These are phyloP conservation scores for Eucalyptus grandis DNA, from an alignment of 345 rosid species.

Conservation along the genomic window DNA sequence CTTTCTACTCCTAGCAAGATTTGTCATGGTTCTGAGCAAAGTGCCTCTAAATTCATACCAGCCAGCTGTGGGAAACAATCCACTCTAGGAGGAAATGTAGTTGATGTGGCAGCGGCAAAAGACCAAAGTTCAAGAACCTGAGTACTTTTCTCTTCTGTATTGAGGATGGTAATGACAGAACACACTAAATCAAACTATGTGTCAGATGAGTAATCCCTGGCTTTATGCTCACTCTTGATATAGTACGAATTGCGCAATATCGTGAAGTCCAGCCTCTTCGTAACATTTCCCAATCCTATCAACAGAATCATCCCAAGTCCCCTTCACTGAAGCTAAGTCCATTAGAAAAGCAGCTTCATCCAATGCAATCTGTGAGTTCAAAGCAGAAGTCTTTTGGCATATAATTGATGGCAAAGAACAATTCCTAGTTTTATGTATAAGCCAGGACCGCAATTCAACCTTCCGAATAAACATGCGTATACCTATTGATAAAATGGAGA, in stretches of 20 bases:
- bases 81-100: neutral
- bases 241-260: conserved; percentile 49
- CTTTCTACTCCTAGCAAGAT: neutral
- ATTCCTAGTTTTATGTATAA: neutral
- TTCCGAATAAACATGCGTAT: neutral
- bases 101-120: neutral
- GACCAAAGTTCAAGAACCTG: neutral
- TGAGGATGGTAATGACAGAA: neutral
- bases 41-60: neutral
- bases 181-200: neutral
- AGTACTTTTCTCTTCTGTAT: neutral
- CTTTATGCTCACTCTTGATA: conserved; percentile 28
- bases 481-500: neutral
- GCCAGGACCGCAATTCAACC: neutral
- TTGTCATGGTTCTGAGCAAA: neutral
- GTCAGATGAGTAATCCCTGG: neutral
- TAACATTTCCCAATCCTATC: conserved; percentile 64
- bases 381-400: neutral
- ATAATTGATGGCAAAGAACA: neutral
- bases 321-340: conserved; percentile 81
- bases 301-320: conserved; percentile 51
- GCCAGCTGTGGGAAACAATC: neutral
- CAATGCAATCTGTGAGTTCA: neutral
- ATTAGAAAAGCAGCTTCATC: conserved; percentile 46
- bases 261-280: conserved; percentile 47